These are phyloP conservation scores for Rhododendron vialii DNA, from an alignment of 148 eudicot species.

Conservation along the genomic window DNA sequence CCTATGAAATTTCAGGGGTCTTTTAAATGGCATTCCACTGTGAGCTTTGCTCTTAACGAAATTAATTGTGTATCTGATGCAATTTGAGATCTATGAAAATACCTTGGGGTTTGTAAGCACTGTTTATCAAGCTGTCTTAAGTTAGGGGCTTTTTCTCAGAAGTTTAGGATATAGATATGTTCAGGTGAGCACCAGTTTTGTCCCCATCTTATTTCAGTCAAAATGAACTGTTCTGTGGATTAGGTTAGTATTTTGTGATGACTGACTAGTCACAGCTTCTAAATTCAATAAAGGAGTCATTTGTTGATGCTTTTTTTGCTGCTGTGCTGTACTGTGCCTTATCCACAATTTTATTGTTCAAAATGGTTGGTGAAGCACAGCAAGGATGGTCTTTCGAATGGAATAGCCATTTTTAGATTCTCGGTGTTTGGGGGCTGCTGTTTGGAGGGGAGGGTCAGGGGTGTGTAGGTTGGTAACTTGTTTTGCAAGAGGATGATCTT, in stretches of 20 bases:
- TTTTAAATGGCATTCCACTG: neutral
- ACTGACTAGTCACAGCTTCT: neutral
- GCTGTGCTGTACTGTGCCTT: neutral
- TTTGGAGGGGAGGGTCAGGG: neutral
- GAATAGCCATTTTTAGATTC: neutral
- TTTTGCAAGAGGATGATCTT: neutral
- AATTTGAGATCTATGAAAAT: neutral
- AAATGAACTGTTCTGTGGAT: neutral
- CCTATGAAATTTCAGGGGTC: neutral
- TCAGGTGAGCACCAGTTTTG: neutral
- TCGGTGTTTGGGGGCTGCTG: neutral
- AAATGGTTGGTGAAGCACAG: neutral
- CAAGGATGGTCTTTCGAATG: neutral
- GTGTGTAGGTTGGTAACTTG: neutral
- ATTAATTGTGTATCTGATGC: neutral
- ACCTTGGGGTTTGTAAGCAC: neutral
- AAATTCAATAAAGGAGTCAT: neutral
- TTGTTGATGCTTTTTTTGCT: neutral
- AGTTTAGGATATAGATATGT: neutral
- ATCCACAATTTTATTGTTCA: neutral
- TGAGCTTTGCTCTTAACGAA: neutral
- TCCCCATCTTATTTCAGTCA: neutral
- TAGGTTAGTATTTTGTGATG: neutral
- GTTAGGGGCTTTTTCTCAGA: neutral
- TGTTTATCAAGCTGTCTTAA: neutral